Evolutionary conservation across 768 basidiomycete species (phyloP).

Genomic region (Xerocomellus chrysenteron): DNA sequence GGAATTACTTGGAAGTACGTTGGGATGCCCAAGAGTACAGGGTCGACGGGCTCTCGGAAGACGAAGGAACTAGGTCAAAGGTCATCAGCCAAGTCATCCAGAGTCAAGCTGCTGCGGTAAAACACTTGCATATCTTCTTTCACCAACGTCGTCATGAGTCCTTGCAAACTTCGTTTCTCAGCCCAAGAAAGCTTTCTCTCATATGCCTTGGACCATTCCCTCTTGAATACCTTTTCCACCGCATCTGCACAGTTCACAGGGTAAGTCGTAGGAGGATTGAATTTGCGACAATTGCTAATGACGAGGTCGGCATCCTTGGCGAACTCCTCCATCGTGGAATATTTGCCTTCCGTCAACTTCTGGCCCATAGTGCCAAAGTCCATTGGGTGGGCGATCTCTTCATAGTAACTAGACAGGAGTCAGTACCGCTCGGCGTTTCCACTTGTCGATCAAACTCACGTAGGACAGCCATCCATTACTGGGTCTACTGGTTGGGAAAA

Average conservation of each 20-base stretch:
- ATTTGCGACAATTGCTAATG: slow-evolving; percentile 86
- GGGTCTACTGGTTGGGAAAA: slow-evolving; percentile 87
- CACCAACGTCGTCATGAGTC: slow-evolving; percentile 63
- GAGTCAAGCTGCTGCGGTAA: too few species aligned
- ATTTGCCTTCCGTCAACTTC: slow-evolving; percentile 66
- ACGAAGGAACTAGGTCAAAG: slow-evolving; percentile 57
- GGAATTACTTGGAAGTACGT: slow-evolving; percentile 87
- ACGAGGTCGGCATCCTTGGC: slow-evolving; percentile 78
- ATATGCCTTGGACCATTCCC: slow-evolving; percentile 80
- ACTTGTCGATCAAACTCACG: slow-evolving; percentile 50
- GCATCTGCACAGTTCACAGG: slow-evolving; percentile 69
- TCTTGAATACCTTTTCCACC: slow-evolving; percentile 74
- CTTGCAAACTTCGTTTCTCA: slow-evolving; percentile 79
- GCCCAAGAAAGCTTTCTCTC: slow-evolving; percentile 71
- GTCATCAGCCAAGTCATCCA: neutral
- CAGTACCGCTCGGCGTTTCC: neutral
- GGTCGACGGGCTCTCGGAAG: slow-evolving; percentile 88
- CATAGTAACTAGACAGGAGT: slow-evolving; percentile 64
- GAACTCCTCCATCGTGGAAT: slow-evolving; percentile 80
- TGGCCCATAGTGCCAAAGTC: slow-evolving; percentile 80
- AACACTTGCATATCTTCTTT: slow-evolving; percentile 65
- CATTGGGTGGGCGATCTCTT: slow-evolving; percentile 93
- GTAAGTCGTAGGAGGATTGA: slow-evolving; percentile 83
- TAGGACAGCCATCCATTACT: slow-evolving; percentile 79
- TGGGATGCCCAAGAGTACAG: slow-evolving; percentile 76